phyloP scores from a whole-genome alignment of 495 filamentous ascomycete genomes.

The Lophiotrema nucula region DNA sequence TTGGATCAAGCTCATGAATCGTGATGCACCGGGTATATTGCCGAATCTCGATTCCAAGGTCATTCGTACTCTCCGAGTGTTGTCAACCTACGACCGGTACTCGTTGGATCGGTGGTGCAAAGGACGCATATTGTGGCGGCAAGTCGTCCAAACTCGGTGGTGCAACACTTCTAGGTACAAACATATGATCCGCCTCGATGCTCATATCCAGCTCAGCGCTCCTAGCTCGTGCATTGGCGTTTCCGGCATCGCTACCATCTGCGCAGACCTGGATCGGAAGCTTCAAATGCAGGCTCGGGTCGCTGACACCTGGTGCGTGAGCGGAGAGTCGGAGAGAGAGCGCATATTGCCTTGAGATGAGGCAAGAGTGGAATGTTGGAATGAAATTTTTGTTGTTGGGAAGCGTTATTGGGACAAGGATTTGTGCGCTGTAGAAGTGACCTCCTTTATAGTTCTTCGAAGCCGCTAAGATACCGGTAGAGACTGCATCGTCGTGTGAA shows the following conservation, averaged over 20 bases:
- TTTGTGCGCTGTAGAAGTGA: slow-evolving; percentile 62
- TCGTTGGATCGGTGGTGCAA: too few species aligned
- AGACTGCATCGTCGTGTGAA: slow-evolving; percentile 30
- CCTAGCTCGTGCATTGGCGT: slow-evolving; percentile 21
- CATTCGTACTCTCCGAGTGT: too few species aligned
- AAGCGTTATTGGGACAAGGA: slow-evolving; percentile 73
- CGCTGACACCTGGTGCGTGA: slow-evolving; percentile 55
- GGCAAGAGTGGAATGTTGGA: slow-evolving; percentile 87
- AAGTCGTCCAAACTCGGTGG: neutral
- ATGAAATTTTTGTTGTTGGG: slow-evolving; percentile 71
- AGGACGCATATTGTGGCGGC: neutral
- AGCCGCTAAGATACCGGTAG: slow-evolving; percentile 39
- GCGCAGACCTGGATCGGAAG: slow-evolving; percentile 74
- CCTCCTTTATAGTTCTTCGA: slow-evolving; percentile 44
- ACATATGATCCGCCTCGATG: slow-evolving; percentile 19
- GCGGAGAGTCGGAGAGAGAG: slow-evolving; percentile 67
- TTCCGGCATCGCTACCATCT: slow-evolving; percentile 24
- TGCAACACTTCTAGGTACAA: slow-evolving; percentile 21
- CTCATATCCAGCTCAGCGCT: slow-evolving; percentile 2
- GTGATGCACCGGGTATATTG: too few species aligned
- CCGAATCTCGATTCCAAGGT: too few species aligned
- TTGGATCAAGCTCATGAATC: too few species aligned
- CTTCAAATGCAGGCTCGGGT: slow-evolving; percentile 60
- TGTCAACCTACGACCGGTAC: too few species aligned
- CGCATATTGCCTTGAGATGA: slow-evolving; percentile 74